phyloP scores from a whole-genome alignment of 495 filamentous ascomycete genomes.

The Penicillium chermesinum region DNA sequence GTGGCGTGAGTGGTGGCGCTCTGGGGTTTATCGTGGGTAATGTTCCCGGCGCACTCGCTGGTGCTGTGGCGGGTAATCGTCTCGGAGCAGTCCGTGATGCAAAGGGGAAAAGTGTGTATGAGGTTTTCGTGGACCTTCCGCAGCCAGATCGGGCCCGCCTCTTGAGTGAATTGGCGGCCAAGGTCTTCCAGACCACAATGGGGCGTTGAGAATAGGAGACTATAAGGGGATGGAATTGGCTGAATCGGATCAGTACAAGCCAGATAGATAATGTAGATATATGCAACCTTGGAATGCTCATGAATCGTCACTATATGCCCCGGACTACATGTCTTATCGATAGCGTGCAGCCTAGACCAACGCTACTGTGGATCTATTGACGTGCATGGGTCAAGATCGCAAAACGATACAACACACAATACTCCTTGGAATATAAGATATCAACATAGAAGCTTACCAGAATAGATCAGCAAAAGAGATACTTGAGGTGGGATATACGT shows the following conservation, averaged over 20 bases:
- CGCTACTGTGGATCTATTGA: not conserved
- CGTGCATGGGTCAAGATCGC: not conserved
- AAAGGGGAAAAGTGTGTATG: constrained; percentile 91
- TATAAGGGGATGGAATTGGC: no score
- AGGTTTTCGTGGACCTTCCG: constrained; percentile 79
- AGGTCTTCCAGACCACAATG: constrained; percentile 54
- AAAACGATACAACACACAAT: no score
- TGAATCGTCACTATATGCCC: not conserved
- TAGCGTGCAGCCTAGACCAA: not conserved
- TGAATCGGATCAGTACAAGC: not conserved
- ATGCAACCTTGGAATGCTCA: not conserved
- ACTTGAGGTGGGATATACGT: no score
- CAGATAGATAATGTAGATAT: not conserved
- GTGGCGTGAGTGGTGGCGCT: constrained; percentile 80
- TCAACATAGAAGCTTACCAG: no score
- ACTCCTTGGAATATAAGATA: no score
- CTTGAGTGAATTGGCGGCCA: constrained; percentile 67
- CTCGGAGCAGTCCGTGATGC: constrained; percentile 83
- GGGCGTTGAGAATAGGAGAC: constrained; percentile 24
- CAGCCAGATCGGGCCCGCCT: constrained; percentile 72
- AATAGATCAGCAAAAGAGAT: no score
- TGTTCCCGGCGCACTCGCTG: constrained; percentile 80
- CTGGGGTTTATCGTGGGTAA: constrained; percentile 95
- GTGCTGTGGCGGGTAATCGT: constrained; percentile 87
- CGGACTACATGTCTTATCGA: not conserved